phyloP scores from a whole-genome alignment of 2,329 filamentous ascomycete species.

The Calonectria ilicicola region DNA sequence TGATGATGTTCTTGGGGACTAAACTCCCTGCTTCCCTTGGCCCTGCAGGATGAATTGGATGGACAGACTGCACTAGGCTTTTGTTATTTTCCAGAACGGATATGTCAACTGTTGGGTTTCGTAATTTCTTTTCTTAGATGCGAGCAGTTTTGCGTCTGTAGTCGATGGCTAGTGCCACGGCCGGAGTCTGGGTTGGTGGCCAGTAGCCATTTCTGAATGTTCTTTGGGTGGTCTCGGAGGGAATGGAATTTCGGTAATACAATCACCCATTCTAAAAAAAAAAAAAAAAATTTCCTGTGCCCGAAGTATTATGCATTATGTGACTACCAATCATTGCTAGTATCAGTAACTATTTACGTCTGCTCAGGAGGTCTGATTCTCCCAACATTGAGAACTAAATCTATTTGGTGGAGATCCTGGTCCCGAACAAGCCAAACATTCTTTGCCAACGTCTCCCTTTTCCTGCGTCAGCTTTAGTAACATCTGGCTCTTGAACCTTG shows the following conservation, averaged over 20 bases:
- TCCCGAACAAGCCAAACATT: conserved; percentile 74
- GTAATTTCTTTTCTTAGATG: conserved; percentile 27
- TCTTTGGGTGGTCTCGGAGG: conserved; percentile 26
- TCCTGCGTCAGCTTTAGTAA: conserved; percentile 58
- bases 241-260: conserved; percentile 30
- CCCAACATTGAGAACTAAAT: background rate
- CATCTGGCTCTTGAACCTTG: conserved; percentile 54
- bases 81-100: conserved; percentile 21
- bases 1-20: conserved; percentile 61
- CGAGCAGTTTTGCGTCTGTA: conserved; percentile 26
- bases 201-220: conserved; percentile 28
- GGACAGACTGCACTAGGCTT: conserved; percentile 23
- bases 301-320: background rate
- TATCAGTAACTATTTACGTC: conserved; percentile 6
- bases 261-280: conserved; percentile 19
- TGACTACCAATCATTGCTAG: background rate
- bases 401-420: conserved; percentile 59
- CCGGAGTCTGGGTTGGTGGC: conserved; percentile 41
- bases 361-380: background rate
- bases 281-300: conserved; percentile 15
- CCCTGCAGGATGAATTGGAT: conserved; percentile 1
- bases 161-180: conserved; percentile 31
- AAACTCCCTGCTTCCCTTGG: conserved; percentile 28
- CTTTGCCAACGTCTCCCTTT: conserved; percentile 68
- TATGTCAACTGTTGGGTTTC: conserved; percentile 23